Conservation (phyloP, 495 filamentous ascomycete genomes). For the Sabuloglossum arenarium region DNA sequence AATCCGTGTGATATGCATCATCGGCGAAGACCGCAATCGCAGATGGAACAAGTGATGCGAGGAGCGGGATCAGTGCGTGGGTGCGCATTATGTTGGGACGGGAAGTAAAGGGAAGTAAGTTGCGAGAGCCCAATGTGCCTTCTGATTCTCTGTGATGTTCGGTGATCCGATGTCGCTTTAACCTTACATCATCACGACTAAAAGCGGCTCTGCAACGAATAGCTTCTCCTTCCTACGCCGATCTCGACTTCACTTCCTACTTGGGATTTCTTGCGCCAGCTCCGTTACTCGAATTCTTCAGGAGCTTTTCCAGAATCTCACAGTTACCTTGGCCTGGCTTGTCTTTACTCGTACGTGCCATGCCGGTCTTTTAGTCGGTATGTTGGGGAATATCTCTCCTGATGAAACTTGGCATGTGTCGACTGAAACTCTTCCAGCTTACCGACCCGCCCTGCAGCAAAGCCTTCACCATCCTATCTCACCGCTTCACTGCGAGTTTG, state of each 20-base stretch:
- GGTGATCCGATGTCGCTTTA: not conserved
- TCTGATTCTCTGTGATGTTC: not conserved
- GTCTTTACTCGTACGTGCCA: no score
- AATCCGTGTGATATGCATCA: slow-evolving; percentile 82
- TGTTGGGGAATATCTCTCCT: not conserved
- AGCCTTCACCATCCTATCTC: not conserved
- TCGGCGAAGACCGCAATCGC: slow-evolving; percentile 60
- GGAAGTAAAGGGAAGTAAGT: not conserved
- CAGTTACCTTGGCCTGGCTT: no score
- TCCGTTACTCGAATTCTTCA: no score
- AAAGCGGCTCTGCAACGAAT: not conserved
- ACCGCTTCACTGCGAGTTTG: not conserved
- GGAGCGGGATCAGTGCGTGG: slow-evolving; percentile 21
- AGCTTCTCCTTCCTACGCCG: not conserved
- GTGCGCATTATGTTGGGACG: slow-evolving; percentile 20
- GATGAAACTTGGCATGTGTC: not conserved
- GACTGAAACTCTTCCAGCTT: not conserved
- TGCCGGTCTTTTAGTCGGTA: not conserved
- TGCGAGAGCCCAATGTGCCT: not conserved
- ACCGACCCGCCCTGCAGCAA: not conserved
- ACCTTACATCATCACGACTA: not conserved
- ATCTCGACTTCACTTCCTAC: no score
- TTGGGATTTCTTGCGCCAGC: no score
- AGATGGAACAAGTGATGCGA: slow-evolving; percentile 20
- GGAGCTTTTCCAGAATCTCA: no score